Conservation (phyloP, 2,329 filamentous ascomycete genomes). For the Aspergillus tamarii region DNA sequence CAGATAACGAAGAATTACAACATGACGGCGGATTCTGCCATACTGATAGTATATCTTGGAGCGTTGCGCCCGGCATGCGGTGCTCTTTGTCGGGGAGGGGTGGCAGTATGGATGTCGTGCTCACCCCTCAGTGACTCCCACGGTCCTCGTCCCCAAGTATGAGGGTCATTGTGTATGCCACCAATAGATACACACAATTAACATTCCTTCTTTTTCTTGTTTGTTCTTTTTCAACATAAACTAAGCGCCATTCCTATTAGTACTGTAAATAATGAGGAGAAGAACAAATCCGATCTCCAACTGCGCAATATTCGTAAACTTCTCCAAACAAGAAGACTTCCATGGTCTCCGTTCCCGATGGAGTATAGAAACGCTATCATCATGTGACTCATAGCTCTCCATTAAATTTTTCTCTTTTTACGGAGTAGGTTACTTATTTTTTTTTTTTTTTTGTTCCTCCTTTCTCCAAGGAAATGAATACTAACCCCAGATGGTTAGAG, state of each 20-base stretch:
- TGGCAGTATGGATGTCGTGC: background rate
- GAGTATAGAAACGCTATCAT: background rate
- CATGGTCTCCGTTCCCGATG: background rate
- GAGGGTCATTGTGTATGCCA: background rate
- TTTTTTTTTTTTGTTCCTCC: too few relatives aligned
- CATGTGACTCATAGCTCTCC: conserved; percentile 2
- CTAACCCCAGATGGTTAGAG: background rate
- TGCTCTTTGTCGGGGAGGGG: background rate
- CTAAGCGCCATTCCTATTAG: background rate
- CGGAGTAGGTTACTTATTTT: too few relatives aligned
- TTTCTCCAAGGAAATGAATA: background rate
- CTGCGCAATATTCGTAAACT: background rate
- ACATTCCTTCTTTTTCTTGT: background rate
- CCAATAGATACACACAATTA: background rate
- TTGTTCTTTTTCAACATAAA: background rate
- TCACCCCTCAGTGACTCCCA: conserved; percentile 6
- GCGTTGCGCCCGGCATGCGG: background rate
- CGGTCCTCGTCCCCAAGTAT: conserved; percentile 3
- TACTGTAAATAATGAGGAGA: background rate
- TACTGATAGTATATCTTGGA: background rate
- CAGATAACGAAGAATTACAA: background rate
- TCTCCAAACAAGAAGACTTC: background rate
- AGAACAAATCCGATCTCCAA: background rate
- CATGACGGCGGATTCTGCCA: background rate
- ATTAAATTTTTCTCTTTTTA: background rate